Evolutionary conservation across 306 rosid species (phyloP), one percentile per base, ranked within the genome.

Genomic region (Sindora glabra): DNA sequence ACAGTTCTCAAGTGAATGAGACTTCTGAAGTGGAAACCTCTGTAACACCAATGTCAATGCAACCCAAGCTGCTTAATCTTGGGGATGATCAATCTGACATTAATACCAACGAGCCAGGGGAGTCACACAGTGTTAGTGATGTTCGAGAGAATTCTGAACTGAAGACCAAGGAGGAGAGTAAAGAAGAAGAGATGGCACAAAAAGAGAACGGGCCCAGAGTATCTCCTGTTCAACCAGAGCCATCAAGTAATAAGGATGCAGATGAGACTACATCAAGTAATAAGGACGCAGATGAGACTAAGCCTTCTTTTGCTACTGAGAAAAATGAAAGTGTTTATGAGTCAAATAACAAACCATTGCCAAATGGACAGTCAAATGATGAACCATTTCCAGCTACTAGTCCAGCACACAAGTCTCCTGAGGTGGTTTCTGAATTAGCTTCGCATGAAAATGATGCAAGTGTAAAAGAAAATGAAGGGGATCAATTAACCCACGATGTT

Each of bases 321-420:
- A 86, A 74, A 70, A 53, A 33, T 68, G 65, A 53, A 48, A 76
- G 62, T 59, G 19, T 53, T 48, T 65, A 37, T 54, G 76, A n/a
- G n/a, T n/a, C n/a, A n/a, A n/a, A n/a, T n/a, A n/a, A n/a, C n/a
- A n/a, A n/a, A n/a, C n/a, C 55, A 39, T 59, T 24, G 57, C 79
- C 37, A 48, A n/a, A n/a, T 29, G 34, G 34, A 4, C 34, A 68
- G 36, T 55, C 76, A 42, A 53, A 76, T 58, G 63, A 36, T 45
- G 68, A 74, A 63, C 73, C 55, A 39, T 59, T 24, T 60, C 79
- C 37, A 48, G 56, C n/a, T 68, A 58, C 64, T 61, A 36, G 64
- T 68, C 66, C 78, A 64, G 64, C 48, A 30, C 56, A 75, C 17
- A 81, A 85, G 63, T 79, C 81, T 69, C 52, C 69, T 10, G 62